Evolutionary conservation across 2,329 filamentous ascomycete species (phyloP).

Genomic region (Cordyceps javanica): DNA sequence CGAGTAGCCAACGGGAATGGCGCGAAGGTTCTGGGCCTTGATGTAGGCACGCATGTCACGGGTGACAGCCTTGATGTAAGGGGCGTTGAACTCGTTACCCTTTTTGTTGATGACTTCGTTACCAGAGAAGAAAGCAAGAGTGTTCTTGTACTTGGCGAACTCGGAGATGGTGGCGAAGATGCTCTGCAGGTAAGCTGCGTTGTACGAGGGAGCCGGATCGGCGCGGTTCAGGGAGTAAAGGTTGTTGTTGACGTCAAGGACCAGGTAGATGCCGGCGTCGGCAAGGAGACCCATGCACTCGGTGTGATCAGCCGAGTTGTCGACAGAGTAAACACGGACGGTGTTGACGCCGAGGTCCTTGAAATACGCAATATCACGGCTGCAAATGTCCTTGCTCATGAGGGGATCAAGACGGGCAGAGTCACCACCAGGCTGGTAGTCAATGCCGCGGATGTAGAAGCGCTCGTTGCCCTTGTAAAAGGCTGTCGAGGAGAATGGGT

Average conservation of each 20-base stretch:
- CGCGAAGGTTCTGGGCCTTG: slow-evolving; percentile 52
- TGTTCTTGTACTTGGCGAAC: slow-evolving; percentile 80
- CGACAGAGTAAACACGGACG: slow-evolving; percentile 85
- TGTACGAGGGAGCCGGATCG: slow-evolving; percentile 68
- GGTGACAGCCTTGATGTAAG: slow-evolving; percentile 72
- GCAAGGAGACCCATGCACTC: slow-evolving; percentile 77
- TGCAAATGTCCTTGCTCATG: slow-evolving; percentile 62
- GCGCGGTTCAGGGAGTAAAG: slow-evolving; percentile 80
- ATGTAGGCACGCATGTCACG: slow-evolving; percentile 72
- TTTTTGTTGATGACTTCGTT: slow-evolving; percentile 74
- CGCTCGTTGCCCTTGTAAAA: slow-evolving; percentile 48
- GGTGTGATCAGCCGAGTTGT: slow-evolving; percentile 77
- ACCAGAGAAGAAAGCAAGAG: slow-evolving; percentile 76
- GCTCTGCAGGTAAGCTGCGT: slow-evolving; percentile 74
- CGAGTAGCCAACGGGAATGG: slow-evolving; percentile 69
- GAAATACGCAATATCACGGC: slow-evolving; percentile 76
- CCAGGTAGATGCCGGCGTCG: slow-evolving; percentile 85
- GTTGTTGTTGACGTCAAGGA: slow-evolving; percentile 86
- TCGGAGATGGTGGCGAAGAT: slow-evolving; percentile 84
- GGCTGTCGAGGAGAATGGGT: slow-evolving; percentile 29
- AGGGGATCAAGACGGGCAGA: slow-evolving; percentile 63
- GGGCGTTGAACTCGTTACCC: slow-evolving; percentile 57
- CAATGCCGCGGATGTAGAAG: slow-evolving; percentile 55
- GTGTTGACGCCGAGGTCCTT: slow-evolving; percentile 84
- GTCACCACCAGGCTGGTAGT: slow-evolving; percentile 58